Conservation (phyloP, 345 rosid species). For the Eucalyptus sideroxylon region DNA sequence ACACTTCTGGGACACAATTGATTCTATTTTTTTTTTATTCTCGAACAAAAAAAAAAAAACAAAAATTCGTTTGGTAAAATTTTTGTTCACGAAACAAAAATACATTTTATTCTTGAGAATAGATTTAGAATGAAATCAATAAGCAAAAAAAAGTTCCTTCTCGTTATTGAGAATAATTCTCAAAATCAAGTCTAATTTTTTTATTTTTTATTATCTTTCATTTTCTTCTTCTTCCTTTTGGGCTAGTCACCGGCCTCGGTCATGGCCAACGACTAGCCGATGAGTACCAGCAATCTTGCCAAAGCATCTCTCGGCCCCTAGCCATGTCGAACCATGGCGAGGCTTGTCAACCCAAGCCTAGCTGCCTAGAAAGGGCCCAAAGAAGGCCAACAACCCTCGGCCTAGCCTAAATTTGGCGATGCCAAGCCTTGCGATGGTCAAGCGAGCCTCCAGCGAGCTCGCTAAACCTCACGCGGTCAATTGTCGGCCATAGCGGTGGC, state of each 20-base stretch:
- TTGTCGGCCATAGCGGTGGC: fast-evolving
- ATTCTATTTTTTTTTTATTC: too few relatives aligned
- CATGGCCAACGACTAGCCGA: fast-evolving
- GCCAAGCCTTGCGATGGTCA: fast-evolving
- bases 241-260: fast-evolving
- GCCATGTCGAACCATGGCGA: fast-evolving
- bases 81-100: too few relatives aligned
- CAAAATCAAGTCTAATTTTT: too few relatives aligned
- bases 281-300: fast-evolving
- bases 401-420: too few relatives aligned
- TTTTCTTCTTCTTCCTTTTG: too few relatives aligned
- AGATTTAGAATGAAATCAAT: fast-evolving
- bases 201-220: too few relatives aligned
- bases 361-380: fast-evolving
- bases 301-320: fast-evolving
- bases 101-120: fast-evolving
- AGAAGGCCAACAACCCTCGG: fast-evolving
- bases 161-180: fast-evolving
- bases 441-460: fast-evolving
- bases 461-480: fast-evolving
- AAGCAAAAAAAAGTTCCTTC: too few relatives aligned
- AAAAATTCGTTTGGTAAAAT: fast-evolving
- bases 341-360: too few relatives aligned
- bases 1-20: too few relatives aligned
- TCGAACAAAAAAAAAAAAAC: fast-evolving